Evolutionary conservation across 352 stramenopile genomes (phyloP), one percentile per base, ranked within the genome.

Genomic region (Elongisporangium senticosum): DNA sequence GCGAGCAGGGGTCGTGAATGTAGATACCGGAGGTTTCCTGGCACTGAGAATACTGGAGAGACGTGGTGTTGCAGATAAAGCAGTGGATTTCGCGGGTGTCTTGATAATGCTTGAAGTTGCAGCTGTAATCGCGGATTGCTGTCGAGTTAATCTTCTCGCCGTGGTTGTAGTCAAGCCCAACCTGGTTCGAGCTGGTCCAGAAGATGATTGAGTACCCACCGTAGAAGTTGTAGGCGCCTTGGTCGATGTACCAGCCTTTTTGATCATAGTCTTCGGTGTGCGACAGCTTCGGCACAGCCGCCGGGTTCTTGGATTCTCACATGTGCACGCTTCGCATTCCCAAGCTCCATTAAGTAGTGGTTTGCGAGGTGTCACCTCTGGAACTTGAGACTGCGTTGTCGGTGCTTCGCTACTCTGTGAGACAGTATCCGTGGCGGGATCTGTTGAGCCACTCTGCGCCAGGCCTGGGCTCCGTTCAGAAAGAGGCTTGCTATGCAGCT

Each of bases 301-400:
- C n/a, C 68, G 67, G 4, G 73, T 71, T 51, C 72, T 68, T 13
- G 68, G 60, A 55, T 90, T 90, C 24, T 69, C 71, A 56, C 74
- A 84, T 6, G 69, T 72, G 49, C 80, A 90, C 8, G 61, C 71
- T 20, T 62, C 64, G 58, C 80, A 90, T 6, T 68, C 71, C 80
- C 80, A 90, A 13, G 78, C 74, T 4, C 72, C 56, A 49, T 63
- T 72, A 1, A 24, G 7, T 2, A 52, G 48, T 24, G 48, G 48
- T 7, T 21, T 24, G 2, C 19, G 21, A 52, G 48, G 21, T 13
- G 48, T 52, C 19, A 52, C 21, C 1, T 21, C 21, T 13, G 48
- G 48, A 19, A n/a, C 21, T 52, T 52, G 48, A 52, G 19, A 21
- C 48, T 52, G 48, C 11, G 48, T 24, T 2, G 21, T 52, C 11